Evolutionary conservation across 257 asterid species (phyloP), one percentile per base, ranked within the genome.

Genomic region (Haberlea rhodopensis): DNA sequence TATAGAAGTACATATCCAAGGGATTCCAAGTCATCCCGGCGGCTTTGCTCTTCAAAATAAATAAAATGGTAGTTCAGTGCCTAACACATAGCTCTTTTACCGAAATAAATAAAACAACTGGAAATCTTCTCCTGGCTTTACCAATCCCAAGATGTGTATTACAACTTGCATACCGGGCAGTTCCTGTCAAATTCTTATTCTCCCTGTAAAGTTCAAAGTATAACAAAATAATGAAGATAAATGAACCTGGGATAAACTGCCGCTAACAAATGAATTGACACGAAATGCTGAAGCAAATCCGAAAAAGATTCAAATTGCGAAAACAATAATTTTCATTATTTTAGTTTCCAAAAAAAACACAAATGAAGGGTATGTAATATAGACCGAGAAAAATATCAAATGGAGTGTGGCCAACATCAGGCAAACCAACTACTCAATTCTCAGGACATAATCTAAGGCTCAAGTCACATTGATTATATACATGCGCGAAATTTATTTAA

Each of bases 111-210:
- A 13, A 25, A 71, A 51, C 32, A 57, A 67, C 64, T 76, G 32
- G 13, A 60, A 29, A 64, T 21, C 20, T 20, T 46, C 34, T 52
- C 59, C 53, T 22, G 9, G 57, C 85, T 70, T 37, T 71, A 91
- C 98, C 98, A 40, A 88, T 86, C 78, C 98, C 98, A 28, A 91
- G 96, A 84, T 91, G 98, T 67, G 98, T 91, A 71, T 91, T 91
- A 78, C 96, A 88, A 74, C 98, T 91, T 66, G 98, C 98, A 84
- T 91, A 91, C 49, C 98, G 95, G 21, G 98, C 98, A 51, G 98
- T 91, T 74, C 98, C 96, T 1, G 98, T 91, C 79, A 91, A 78
- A 80, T 86, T 91, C 67, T 86, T 88, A 76, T 91, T 91, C 88
- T 91, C 98, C 85, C 96, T 91, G 81, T 57, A 71, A 23, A 79